These are phyloP conservation scores for Stagonosporopsis cucurbitacearum DNA, from an alignment of 2,329 filamentous ascomycete species.

Conservation along the genomic window DNA sequence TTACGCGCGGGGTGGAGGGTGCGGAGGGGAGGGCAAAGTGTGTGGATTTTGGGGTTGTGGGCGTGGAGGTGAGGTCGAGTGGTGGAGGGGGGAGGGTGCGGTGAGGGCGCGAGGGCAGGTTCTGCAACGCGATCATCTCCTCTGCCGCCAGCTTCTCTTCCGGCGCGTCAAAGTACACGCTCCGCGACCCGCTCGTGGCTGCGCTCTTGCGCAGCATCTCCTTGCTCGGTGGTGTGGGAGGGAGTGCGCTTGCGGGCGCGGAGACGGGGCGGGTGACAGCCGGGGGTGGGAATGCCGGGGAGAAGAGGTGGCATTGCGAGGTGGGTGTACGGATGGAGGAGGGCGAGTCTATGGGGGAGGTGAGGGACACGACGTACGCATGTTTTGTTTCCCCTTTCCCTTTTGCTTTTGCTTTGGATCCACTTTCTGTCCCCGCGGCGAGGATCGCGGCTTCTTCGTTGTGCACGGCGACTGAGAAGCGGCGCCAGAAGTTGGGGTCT, in stretches of 20 bases:
- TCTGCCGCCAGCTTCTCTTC: background rate
- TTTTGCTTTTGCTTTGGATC: conserved; percentile 17
- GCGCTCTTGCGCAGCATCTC: background rate
- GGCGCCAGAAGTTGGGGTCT: conserved; percentile 66
- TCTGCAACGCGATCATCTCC: conserved; percentile 8
- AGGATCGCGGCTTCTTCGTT: conserved; percentile 57
- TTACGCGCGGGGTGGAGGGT: background rate
- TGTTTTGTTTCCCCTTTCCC: conserved; percentile 41
- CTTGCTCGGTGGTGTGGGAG: background rate
- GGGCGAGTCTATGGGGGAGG: conserved; percentile 20
- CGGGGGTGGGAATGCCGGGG: conserved; percentile 17
- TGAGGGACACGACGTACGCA: conserved; percentile 45
- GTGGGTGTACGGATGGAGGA: conserved; percentile 25
- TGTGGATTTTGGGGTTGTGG: conserved; percentile 6
- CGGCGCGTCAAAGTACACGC: background rate
- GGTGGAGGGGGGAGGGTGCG: background rate
- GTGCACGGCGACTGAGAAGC: conserved; percentile 65
- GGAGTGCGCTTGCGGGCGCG: background rate
- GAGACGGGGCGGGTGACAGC: conserved; percentile 9
- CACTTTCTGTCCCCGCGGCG: conserved; percentile 11
- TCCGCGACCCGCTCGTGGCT: background rate
- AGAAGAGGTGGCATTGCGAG: conserved; percentile 25
- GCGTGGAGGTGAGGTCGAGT: background rate
- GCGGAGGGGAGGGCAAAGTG: conserved; percentile 3
- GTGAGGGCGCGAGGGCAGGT: background rate